A percentile compares a stretch with the other conserved stretches of the same genome.
phyloP scores from a whole-genome alignment of 2,329 filamentous ascomycete species.

The Domatiomyces globalis region DNA sequence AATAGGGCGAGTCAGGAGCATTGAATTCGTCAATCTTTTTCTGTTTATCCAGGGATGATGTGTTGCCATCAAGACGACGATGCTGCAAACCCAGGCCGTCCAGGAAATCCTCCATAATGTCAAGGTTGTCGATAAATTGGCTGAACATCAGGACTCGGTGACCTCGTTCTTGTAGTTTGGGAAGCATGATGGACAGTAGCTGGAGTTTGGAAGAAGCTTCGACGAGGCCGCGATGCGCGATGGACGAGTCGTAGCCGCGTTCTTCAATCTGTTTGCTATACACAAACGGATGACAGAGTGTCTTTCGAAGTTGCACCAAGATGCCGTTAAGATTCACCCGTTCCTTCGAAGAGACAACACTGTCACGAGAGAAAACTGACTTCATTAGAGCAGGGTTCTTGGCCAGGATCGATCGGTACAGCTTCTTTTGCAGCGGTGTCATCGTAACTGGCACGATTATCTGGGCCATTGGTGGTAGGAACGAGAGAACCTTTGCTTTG shows the following conservation, averaged over 20 bases:
- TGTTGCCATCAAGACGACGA: slow-evolving; percentile 71
- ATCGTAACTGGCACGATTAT: slow-evolving; percentile 95
- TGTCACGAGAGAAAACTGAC: slow-evolving; percentile 59
- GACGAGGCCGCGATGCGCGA: slow-evolving; percentile 66
- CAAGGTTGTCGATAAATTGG: slow-evolving; percentile 76
- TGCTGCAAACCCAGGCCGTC: slow-evolving; percentile 57
- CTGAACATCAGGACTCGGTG: slow-evolving; percentile 92
- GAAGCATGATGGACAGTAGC: slow-evolving; percentile 69
- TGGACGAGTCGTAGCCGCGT: slow-evolving; percentile 42
- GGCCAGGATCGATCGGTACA: slow-evolving; percentile 84
- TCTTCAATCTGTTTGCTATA: slow-evolving; percentile 89
- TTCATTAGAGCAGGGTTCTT: slow-evolving; percentile 83
- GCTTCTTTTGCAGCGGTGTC: slow-evolving; percentile 81
- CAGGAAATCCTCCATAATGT: slow-evolving; percentile 86
- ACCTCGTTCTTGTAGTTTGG: slow-evolving; percentile 69
- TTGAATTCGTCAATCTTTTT: slow-evolving; percentile 91
- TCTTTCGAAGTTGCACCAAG: slow-evolving; percentile 85
- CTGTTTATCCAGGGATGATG: slow-evolving; percentile 75
- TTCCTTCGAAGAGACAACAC: slow-evolving; percentile 50
- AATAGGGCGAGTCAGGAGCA: slow-evolving; percentile 63
- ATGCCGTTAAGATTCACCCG: slow-evolving; percentile 82
- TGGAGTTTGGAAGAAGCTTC: slow-evolving; percentile 85
- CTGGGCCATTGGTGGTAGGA: slow-evolving; percentile 83
- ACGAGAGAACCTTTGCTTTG: slow-evolving; percentile 79
- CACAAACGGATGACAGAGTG: slow-evolving; percentile 88